Evolutionary conservation across 371 early-diverging fungal genomes (phyloP), one percentile per base, ranked within the genome.

Genomic region (Gilbertella persicaria): DNA sequence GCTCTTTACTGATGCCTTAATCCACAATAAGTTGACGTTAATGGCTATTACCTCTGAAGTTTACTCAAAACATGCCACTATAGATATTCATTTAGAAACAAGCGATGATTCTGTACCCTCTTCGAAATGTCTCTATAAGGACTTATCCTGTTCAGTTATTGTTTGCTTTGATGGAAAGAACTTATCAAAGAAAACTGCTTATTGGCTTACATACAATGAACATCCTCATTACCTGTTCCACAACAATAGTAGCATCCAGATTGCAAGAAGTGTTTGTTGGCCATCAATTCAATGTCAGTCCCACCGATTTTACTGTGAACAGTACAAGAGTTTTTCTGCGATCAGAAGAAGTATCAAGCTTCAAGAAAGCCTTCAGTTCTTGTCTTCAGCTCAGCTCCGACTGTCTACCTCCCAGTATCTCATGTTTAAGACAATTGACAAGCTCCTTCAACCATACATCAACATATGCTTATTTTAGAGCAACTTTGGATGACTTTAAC

Each of bases 161-260:
- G 14, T 39, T 26, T 39, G 36, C 39, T 39, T 24, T 49, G 40
- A 39, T 39, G 50, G 50, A 26, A 39, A 49, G 19, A 49, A 49
- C 8, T 39, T 45, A 33, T 35, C 28, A 39, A n/a, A n/a, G n/a
- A 33, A 49, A 49, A 39, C 26, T 49, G 21, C 19, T 38, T 35
- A 49, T 49, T 49, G 50, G 39, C 25, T 49, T 28, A 33, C 33
- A 39, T 28, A 49, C 50, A 39, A 49, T 49, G 39, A 49, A 39
- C 39, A 23, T 39, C 14, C 25, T 49, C 10, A 49, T 49, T 39
- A 49, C 50, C 28, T 49, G 16, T 35, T 25, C 39, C 19, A 35
- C 39, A 24, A 49, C 50, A 49, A 39, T 49, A 17, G 44, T 16
- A 43, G 14, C 40, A 20, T 39, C 50, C 25, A 39, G 35, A 39